Base-by-base conservation (phyloP, 495 filamentous ascomycete genomes). In the Bombardia bombarda region DNA sequence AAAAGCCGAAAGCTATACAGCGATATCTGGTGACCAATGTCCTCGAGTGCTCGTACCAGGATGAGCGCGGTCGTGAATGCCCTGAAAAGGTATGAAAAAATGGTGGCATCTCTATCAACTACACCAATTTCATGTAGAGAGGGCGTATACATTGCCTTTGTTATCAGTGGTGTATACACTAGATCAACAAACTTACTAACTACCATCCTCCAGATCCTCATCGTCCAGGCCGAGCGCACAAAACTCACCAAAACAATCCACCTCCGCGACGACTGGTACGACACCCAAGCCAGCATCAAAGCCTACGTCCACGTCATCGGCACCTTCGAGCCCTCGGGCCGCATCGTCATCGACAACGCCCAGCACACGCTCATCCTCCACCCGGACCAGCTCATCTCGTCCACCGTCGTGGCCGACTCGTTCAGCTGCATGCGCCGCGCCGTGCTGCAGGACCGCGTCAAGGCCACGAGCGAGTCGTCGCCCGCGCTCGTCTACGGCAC, bases 301-400 rank as follows among this genome's bases (percentile, higher is more conserved):
- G 79, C 84, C 7, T 87, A 79, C 56, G 79, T 97, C 40, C 87
- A 95, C 63, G 62, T 95, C 41, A 83, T 95, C 43, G 88, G 89
- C n/a, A 66, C 77, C 16, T 93, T 95, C 52, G 68, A 82, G 41
- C 47, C 66, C 4, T 66, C 62, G 9, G 83, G 84, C 5, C 82
- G 79, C 58, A 74, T 87, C 46, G 70, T 95, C 39, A 64, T 82
- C 43, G 82, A 89, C 59, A 86, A 95, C 57, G 62, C 68, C 19
- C 68, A 82, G 40, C 86, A 94, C 52, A 84, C 95, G 68, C 65
- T 98, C 28, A 90, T 98, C 50, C 70, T 98, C 10, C 88, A 98
- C 58, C 92, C 92, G 2, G 92, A 98, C 61, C 90, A 95, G 65
- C 76, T 98, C 18, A 82, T 98, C 39, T 96, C 92, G 9, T 83